These are phyloP conservation scores for Mortierella sp. DNA, from an alignment of 371 early-diverging fungal genomes.

Conservation along the genomic window DNA sequence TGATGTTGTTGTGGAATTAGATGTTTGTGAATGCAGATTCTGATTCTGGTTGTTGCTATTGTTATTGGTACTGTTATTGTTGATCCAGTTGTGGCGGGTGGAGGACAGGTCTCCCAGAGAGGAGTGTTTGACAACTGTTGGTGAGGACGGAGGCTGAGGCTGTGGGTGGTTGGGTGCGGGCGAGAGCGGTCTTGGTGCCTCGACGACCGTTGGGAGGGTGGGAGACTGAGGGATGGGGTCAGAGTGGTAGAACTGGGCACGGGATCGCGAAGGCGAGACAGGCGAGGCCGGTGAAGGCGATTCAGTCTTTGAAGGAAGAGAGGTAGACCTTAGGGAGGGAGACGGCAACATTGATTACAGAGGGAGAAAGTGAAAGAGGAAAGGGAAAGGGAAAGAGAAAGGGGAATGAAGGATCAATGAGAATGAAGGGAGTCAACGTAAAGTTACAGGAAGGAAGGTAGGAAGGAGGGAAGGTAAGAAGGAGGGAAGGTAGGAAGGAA, in stretches of 20 bases:
- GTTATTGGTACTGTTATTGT: background rate
- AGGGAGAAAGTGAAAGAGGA: background rate
- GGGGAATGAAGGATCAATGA: background rate
- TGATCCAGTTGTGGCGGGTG: background rate
- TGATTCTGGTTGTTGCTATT: background rate
- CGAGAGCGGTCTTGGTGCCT: background rate
- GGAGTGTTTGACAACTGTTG: background rate
- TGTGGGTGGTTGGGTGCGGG: conserved; percentile 2
- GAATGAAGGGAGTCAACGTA: background rate
- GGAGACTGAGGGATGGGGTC: conserved; percentile 24
- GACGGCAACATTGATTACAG: background rate
- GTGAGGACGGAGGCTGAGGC: conserved; percentile 8
- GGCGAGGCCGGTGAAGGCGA: conserved; percentile 9
- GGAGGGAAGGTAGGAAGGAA: too few species aligned
- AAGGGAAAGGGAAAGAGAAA: background rate
- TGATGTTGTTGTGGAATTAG: background rate
- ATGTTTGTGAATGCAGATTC: conserved; percentile 3
- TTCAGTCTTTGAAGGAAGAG: background rate
- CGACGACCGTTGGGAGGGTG: background rate
- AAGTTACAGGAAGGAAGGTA: background rate
- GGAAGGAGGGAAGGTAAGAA: too few species aligned
- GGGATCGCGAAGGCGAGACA: conserved; percentile 4
- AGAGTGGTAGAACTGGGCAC: conserved; percentile 22
- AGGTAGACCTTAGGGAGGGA: conserved; percentile 8
- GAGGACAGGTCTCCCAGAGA: background rate